These are phyloP conservation scores for Tephrocybe sp. DNA, from an alignment of 768 basidiomycete species.

Conservation along the genomic window DNA sequence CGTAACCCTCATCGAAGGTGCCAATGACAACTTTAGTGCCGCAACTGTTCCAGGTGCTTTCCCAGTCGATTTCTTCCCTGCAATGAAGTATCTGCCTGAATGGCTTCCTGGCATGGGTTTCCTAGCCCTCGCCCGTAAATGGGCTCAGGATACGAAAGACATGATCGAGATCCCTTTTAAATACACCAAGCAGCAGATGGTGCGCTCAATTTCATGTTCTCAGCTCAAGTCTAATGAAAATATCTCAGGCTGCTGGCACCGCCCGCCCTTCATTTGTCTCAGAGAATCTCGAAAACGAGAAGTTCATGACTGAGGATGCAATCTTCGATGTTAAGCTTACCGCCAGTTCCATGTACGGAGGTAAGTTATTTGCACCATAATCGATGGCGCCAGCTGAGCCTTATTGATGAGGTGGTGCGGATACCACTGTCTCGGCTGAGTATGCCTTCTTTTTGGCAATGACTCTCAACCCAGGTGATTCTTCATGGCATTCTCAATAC, in stretches of 20 bases:
- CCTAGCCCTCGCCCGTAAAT: conserved; percentile 40
- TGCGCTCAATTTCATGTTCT: conserved; percentile 17
- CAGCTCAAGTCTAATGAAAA: neutral
- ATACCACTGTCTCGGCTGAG: conserved; percentile 46
- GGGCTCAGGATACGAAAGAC: conserved; percentile 34
- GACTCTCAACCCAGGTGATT: conserved; percentile 35
- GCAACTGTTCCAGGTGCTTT: conserved; percentile 49
- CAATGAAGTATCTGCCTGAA: conserved; percentile 46
- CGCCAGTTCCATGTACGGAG: conserved; percentile 45
- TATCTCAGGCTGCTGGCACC: conserved; percentile 36
- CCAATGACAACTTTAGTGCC: conserved; percentile 49
- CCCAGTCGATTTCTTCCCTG: conserved; percentile 40
- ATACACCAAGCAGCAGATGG: conserved; percentile 46
- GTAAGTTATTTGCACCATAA: conserved; percentile 21
- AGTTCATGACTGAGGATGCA: conserved; percentile 27
- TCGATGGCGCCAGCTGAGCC: neutral
- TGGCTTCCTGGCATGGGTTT: conserved; percentile 59
- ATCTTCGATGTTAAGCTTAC: conserved; percentile 39
- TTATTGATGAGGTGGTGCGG: conserved; percentile 48
- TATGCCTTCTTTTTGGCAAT: conserved; percentile 51
- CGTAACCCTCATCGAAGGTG: conserved; percentile 46
- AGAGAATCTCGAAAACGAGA: conserved; percentile 35
- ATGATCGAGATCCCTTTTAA: conserved; percentile 44
- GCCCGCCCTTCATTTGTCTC: conserved; percentile 45
- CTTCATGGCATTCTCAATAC: neutral